phyloP scores from a whole-genome alignment of 345 rosid species.

The Eucalyptus regnans region DNA sequence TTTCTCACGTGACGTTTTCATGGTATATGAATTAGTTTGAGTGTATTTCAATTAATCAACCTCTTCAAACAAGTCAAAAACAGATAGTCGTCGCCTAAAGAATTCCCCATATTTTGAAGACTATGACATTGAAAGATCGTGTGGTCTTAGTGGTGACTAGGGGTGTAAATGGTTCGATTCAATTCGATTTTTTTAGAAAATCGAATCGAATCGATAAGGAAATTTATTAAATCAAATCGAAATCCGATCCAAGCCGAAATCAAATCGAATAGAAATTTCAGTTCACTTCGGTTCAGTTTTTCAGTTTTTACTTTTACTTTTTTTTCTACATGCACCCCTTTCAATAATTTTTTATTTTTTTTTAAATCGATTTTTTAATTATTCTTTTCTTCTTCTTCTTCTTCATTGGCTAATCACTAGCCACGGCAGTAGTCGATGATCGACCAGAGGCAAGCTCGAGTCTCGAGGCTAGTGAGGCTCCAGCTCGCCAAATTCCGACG shows the following conservation, averaged over 20 bases:
- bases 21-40: neutral
- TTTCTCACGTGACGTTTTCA: neutral
- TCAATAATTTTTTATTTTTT: too few relatives aligned
- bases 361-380: too few relatives aligned
- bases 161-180: too few relatives aligned
- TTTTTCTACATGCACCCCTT: too few relatives aligned
- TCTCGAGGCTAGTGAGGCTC: rapidly evolving
- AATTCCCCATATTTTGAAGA: neutral
- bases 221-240: too few relatives aligned
- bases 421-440: rapidly evolving
- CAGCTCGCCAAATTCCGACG: rapidly evolving
- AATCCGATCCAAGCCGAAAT: rapidly evolving
- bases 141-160: neutral
- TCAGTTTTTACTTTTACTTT: too few relatives aligned
- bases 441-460: rapidly evolving
- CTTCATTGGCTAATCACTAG: rapidly evolving
- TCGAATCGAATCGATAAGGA: rapidly evolving
- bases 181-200: too few relatives aligned
- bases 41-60: neutral
- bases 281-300: rapidly evolving
- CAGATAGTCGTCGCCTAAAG: neutral
- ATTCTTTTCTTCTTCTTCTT: too few relatives aligned
- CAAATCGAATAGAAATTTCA: rapidly evolving
- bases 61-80: neutral
- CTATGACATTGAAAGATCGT: neutral